Base-by-base conservation (phyloP, 75 land plant species). In the Selaginella moellendorffii region DNA sequence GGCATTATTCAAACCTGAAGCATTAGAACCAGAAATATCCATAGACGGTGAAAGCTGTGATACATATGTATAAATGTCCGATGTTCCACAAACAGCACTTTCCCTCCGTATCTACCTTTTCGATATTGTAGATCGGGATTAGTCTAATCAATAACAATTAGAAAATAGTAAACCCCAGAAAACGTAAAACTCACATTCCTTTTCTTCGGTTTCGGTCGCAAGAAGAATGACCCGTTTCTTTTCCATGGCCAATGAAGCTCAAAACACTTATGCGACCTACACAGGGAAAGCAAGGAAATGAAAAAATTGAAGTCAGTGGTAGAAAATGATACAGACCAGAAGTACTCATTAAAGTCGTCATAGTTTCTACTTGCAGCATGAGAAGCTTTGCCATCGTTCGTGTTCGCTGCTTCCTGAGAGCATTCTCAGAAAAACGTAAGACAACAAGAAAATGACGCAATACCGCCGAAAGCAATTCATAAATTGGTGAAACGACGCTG, bases 41-140 rank as follows among this genome's bases (percentile, higher is more conserved):
- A 93, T 17, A 89, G 66, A 22, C 98, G 90, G 61, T 87, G 96
- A 53, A 93, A 93, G 72, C 98, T 93, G 21, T 86, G 81, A 69
- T 85, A 88, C 54, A 85, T 70, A 65, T 88, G 93, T 53, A 88
- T 71, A 67, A 85, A 88, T 53, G 93, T 85, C 28, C 93, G 70
- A 64, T 88, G 93, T 76, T 88, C 93, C 63, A 88, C 93, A 74
- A 88, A 88, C 12, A 62, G 62, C 36, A 65, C 78, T 75, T 88
- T 85, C 5, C 81, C 83, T 21, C 59, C 59, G 24, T 21, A 56
- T n/a, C 24, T 19, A 21, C 59, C 19, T 24, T 56, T 56, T n/a
- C 59, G 59, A 56, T 56, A 56, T 56, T n/a, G 5, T 19, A 56
- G 5, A 21, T 36, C 14, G 46, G 46, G 10, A 14, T 36, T 14